Evolutionary conservation across 257 asterid genomes (phyloP), one percentile per base, ranked within the genome.

Genomic region (Nicotiana paniculata): DNA sequence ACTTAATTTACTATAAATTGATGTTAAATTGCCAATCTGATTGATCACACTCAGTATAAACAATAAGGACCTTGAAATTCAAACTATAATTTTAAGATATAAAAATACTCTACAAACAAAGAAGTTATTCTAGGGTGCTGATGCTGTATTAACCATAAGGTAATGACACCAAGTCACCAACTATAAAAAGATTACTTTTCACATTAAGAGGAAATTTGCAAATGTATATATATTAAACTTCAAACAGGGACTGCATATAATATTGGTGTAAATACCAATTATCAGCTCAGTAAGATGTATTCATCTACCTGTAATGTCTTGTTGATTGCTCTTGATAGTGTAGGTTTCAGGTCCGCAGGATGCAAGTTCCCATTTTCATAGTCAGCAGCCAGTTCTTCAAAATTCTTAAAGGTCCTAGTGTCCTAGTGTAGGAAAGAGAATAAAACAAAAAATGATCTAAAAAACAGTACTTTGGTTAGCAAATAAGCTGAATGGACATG

Each of bases 341-440:
- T 89, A 81, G 94, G 97, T 85, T 94, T 94, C 69, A 95, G 93
- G 89, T 95, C 99, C 51, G 88, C 98, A 74, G 98, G 98, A 78
- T 95, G 99, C 88, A 95, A 86, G 70, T 83, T 88, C 77, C 98
- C 99, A 85, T 90, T 88, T 89, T 92, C 93, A 86, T 95, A 92
- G 81, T 92, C 98, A 21, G 63, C 72, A 24, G 84, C 89, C 82
- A 95, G 78, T 28, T 95, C 98, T 80, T 91, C 87, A 68, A 90
- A 91, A 82, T 80, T 86, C 86, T 83, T 87, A 80, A 81, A 95
- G 70, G 89, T 90, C 97, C 98, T 93, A 85, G 46, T 6, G 89
- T 90, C 97, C 98, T 93, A 85, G 46, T 6, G 58, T 74, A 65
- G 57, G 68, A 18, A 35, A 66, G 80, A 62, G 16, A 21, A 53